Evolutionary conservation across 2,329 filamentous ascomycete species (phyloP).

Genomic region (Ophiostoma australiae): DNA sequence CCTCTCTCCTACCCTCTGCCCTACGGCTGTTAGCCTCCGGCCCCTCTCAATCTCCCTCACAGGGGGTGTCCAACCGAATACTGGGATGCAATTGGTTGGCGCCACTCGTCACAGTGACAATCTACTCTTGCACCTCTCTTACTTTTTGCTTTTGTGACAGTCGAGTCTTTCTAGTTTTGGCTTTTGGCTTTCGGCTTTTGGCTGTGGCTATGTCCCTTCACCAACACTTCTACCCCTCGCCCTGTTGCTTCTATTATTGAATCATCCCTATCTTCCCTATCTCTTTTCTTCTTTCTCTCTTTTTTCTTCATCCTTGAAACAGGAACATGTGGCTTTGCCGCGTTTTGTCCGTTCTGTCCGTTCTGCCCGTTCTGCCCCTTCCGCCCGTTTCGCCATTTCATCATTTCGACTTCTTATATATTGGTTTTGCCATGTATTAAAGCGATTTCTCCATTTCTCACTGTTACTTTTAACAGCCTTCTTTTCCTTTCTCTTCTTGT

Average conservation of each 20-base stretch:
- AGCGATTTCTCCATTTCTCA: not conserved
- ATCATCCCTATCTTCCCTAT: not conserved
- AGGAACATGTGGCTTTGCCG: not conserved
- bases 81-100: slow-evolving; percentile 11
- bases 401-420: slow-evolving; percentile 4
- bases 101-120: slow-evolving; percentile 18
- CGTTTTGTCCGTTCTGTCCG: not conserved
- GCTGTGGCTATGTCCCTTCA: not conserved
- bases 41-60: slow-evolving; percentile 17
- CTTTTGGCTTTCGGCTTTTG: not conserved
- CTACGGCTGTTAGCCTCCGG: slow-evolving; percentile 1
- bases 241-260: not conserved
- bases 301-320: not conserved
- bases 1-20: slow-evolving; percentile 3
- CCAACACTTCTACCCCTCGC: slow-evolving; percentile 10
- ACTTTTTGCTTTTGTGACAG: not conserved
- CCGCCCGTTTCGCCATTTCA: not conserved
- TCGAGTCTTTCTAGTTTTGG: not conserved
- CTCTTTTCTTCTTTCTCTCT: not conserved
- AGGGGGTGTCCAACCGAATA: slow-evolving; percentile 12
- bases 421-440: not conserved
- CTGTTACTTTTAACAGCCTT: not conserved
- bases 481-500: not conserved
- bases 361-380: no score
- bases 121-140: not conserved